Evolutionary conservation across 306 rosid genomes (phyloP), one percentile per base, ranked within the genome.

Genomic region (Quercus gilva): DNA sequence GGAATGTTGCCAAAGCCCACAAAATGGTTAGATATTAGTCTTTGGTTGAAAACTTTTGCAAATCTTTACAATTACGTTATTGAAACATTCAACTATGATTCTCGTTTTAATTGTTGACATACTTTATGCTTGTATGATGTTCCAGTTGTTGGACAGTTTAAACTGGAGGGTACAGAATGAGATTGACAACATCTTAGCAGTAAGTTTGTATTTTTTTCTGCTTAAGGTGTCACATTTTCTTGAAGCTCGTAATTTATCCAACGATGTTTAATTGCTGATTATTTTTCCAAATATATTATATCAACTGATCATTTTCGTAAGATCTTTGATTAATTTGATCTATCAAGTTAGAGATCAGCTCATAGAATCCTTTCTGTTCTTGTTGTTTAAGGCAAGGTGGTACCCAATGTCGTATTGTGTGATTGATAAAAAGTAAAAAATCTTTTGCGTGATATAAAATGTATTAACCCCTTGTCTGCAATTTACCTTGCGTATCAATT

Each of bases 161-260:
- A 85, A 90, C 67, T 95, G 99, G 99, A 90, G 99, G 90, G 85
- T 93, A 19, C 92, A 93, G 76, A 93, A 86, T 85, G 93, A 91
- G 82, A 95, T 95, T 74, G 99, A 95, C 91, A 87, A 78, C 69
- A 93, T 93, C 74, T 85, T 95, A 84, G 33, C 91, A 1, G 99
- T 93, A 82, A 90, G 97, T 85, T 71, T 51, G 56, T 64, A 20
- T 26, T 84, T 51, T 73, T 17, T 63, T 20, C 12, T 49, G 55
- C 53, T 71, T 41, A 41, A 8, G 45, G 45, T 41, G 76, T 75
- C 76, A 59, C 35, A 67, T 56, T 71, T 71, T 71, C 76, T 76
- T 78, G 57, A 64, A 14, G 59, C 67, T 61, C n/a, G 58, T 75
- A 71, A 81, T 52, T 77, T 29, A 12, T 64, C 20, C 11, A 31